Evolutionary conservation across 805 yeast genomes (phyloP), one percentile per base, ranked within the genome.

Genomic region (Suhomyces sp.): DNA sequence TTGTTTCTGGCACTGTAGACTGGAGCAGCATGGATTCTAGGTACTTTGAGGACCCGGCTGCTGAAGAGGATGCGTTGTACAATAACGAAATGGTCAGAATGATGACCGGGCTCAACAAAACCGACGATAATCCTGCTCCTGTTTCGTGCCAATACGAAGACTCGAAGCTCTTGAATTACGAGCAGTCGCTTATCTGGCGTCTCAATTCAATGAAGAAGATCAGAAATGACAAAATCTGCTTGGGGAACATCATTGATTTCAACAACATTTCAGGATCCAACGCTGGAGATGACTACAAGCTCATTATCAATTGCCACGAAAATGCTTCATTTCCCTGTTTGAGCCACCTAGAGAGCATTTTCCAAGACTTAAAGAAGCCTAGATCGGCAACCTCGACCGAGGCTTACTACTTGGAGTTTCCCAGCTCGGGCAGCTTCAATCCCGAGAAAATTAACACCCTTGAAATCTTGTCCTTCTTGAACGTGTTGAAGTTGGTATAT

Each of bases 181-280:
- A 72, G 55, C 76, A 72, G 49, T 65, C 68, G 40, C 57, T 71
- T 31, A 60, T 70, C 31, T 68, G 73, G 72, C 65, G 57, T 50
- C 55, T 64, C 43, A 67, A 71, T 52, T 62, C 67, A 20, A 57
- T 62, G 62, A 64, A 60, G 48, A 60, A 67, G 66, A 50, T 65
- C 6, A 61, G 65, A 37, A 51, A 55, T n/a, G 56, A 57, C 24
- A 60, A 60, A 40, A 52, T 70, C 22, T 69, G 68, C 49, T 49
- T 71, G 31, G 76, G 76, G 8, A 71, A 65, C 44, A 55, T 65
- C 13, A 57, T 61, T 39, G 72, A 69, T 51, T 69, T 63, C 53
- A 63, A 65, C 48, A 60, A 56, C 25, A 39, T 67, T 35, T 40
- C 52, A 5, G 27, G 50, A 12, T 19, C 52, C 5, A 43, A 19